Evolutionary conservation across 352 stramenopile species (phyloP).

Genomic region (Globisporangium canariense): DNA sequence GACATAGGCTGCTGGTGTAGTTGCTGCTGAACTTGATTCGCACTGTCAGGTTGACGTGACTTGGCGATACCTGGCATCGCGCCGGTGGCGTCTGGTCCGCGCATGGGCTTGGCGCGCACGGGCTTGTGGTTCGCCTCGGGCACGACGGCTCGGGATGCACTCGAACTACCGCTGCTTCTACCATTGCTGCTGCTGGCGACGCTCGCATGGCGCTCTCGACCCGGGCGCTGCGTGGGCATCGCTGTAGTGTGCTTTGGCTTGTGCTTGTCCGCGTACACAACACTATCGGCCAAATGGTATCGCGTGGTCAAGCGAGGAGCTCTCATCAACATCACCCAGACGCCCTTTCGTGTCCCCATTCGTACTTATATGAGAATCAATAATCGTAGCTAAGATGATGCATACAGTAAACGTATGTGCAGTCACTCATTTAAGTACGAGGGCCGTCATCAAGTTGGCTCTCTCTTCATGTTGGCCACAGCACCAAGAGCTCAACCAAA

Average conservation of each 20-base stretch:
- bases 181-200: background rate
- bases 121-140: slow-evolving; percentile 42
- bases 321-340: background rate
- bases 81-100: slow-evolving; percentile 22
- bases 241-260: background rate
- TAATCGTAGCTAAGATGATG: background rate
- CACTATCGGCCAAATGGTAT: background rate
- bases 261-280: background rate
- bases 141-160: slow-evolving; percentile 22
- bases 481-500: background rate
- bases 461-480: background rate
- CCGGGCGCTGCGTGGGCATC: background rate
- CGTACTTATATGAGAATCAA: background rate
- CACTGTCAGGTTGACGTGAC: background rate
- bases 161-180: background rate
- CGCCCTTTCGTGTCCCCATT: slow-evolving; percentile 12
- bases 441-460: background rate
- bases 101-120: slow-evolving; percentile 60
- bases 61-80: background rate
- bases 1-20: slow-evolving; percentile 5
- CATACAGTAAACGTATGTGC: background rate
- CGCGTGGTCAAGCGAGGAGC: background rate
- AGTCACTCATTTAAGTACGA: slow-evolving; percentile 4
- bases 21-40: slow-evolving; percentile 1
- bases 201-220: slow-evolving; percentile 1